A percentile compares a stretch with the other conserved stretches of the same genome.
These are phyloP conservation scores for Xylaria cubensis DNA, from an alignment of 495 filamentous ascomycete genomes.

Conservation along the genomic window DNA sequence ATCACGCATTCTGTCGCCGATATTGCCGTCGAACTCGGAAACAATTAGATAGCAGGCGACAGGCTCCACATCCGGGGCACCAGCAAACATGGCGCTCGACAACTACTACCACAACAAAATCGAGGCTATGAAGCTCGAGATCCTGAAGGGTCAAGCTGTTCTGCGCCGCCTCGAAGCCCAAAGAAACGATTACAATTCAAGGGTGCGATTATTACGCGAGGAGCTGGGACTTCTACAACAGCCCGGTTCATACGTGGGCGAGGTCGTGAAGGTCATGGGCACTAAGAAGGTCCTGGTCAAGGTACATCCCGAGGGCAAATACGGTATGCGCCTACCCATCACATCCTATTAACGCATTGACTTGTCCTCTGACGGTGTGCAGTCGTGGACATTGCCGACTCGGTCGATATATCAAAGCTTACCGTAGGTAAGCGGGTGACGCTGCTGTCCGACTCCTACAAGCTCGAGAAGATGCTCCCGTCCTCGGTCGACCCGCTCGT, in stretches of 20 bases:
- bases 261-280: conserved; percentile 99
- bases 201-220: conserved; percentile 92
- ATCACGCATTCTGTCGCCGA: background rate
- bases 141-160: conserved; percentile 96
- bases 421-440: conserved; percentile 98
- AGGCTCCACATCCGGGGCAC: conserved; percentile 35
- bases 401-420: conserved; percentile 92
- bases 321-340: conserved; percentile 66
- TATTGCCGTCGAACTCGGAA: conserved; percentile 6
- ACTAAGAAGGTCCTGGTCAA: conserved; percentile 99
- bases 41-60: background rate
- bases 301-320: conserved; percentile 99
- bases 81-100: conserved; percentile 89
- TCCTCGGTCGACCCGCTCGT: conserved; percentile 97
- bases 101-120: conserved; percentile 99
- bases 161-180: conserved; percentile 95
- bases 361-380: conserved; percentile 26
- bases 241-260: conserved; percentile 96
- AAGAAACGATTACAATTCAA: conserved; percentile 98
- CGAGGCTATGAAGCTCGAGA: conserved; percentile 99
- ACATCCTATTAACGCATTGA: background rate
- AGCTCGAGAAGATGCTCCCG: conserved; percentile 96
- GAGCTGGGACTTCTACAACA: conserved; percentile 96
- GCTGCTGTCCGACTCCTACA: conserved; percentile 93
- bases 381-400: conserved; percentile 98